Evolutionary conservation across 2,329 filamentous ascomycete species (phyloP).

Genomic region (Xylariaceae sp.): DNA sequence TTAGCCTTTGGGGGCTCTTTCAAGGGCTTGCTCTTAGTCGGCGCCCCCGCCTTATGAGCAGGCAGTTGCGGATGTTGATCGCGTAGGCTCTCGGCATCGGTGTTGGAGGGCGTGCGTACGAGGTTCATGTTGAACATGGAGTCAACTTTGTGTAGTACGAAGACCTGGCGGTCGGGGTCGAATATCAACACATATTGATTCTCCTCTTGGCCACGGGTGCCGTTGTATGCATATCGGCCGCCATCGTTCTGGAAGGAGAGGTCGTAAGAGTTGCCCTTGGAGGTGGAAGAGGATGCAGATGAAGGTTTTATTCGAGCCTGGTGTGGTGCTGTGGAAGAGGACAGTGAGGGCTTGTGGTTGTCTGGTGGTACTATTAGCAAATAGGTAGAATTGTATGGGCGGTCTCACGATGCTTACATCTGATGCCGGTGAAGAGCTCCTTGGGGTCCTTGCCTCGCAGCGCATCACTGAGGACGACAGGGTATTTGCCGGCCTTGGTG

Average conservation of each 20-base stretch:
- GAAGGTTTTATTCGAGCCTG: constrained; percentile 49
- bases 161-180: constrained; percentile 68
- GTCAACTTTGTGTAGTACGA: constrained; percentile 76
- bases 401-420: constrained; percentile 41
- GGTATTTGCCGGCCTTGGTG: constrained; percentile 57
- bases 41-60: constrained; percentile 16
- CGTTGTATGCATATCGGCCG: constrained; percentile 57
- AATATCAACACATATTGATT: constrained; percentile 68
- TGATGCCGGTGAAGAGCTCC: constrained; percentile 56
- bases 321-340: constrained; percentile 43
- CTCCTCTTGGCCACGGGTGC: constrained; percentile 52
- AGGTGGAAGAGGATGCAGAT: constrained; percentile 39
- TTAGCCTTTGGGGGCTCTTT: constrained; percentile 22
- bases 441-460: constrained; percentile 52
- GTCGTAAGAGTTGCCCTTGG: constrained; percentile 48
- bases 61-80: constrained; percentile 65
- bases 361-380: constrained; percentile 35
- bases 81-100: constrained; percentile 58
- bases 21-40: constrained; percentile 17
- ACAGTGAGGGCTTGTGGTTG: constrained; percentile 56
- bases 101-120: constrained; percentile 61
- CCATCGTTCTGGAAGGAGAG: constrained; percentile 51
- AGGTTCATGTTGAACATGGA: constrained; percentile 88
- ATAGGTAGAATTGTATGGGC: neutral
- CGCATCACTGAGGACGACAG: constrained; percentile 59